phyloP scores from a whole-genome alignment of 768 basidiomycete species.

The Boletales sp. region DNA sequence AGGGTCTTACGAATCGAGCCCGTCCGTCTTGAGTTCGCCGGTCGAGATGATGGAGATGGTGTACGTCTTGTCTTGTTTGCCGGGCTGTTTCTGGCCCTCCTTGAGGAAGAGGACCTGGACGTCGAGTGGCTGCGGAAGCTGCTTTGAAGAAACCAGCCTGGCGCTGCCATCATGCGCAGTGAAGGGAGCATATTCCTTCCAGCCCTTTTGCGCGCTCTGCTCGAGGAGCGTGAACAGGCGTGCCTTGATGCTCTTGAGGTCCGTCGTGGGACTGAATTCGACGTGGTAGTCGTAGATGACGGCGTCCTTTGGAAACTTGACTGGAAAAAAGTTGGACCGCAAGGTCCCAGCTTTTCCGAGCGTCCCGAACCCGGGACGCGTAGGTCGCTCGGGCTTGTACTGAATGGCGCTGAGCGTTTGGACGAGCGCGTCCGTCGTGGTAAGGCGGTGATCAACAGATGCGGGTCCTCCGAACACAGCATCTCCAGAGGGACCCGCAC shows the following conservation, averaged over 20 bases:
- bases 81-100: slow-evolving; percentile 36
- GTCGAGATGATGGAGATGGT: slow-evolving; percentile 34
- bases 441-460: slow-evolving; percentile 34
- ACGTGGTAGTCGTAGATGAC: slow-evolving; percentile 46
- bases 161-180: slow-evolving; percentile 40
- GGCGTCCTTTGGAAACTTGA: slow-evolving; percentile 36
- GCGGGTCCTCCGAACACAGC: slow-evolving; percentile 28
- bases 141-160: slow-evolving; percentile 39
- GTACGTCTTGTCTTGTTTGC: slow-evolving; percentile 32
- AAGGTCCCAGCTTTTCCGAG: slow-evolving; percentile 38
- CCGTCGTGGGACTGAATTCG: slow-evolving; percentile 32
- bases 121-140: slow-evolving; percentile 36
- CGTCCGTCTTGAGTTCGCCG: slow-evolving; percentile 27
- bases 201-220: slow-evolving; percentile 31
- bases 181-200: slow-evolving; percentile 33
- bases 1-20: slow-evolving; percentile 33
- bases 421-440: slow-evolving; percentile 25
- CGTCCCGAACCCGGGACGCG: slow-evolving; percentile 45
- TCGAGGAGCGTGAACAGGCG: slow-evolving; percentile 45
- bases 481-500: slow-evolving; percentile 25
- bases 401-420: slow-evolving; percentile 26
- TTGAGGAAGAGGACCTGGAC: slow-evolving; percentile 36
- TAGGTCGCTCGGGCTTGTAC: slow-evolving; percentile 37
- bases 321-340: slow-evolving; percentile 49
- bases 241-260: slow-evolving; percentile 35